Base-by-base conservation (phyloP, 1,284 basidiomycete species). In the Moesziomyces sp. region DNA sequence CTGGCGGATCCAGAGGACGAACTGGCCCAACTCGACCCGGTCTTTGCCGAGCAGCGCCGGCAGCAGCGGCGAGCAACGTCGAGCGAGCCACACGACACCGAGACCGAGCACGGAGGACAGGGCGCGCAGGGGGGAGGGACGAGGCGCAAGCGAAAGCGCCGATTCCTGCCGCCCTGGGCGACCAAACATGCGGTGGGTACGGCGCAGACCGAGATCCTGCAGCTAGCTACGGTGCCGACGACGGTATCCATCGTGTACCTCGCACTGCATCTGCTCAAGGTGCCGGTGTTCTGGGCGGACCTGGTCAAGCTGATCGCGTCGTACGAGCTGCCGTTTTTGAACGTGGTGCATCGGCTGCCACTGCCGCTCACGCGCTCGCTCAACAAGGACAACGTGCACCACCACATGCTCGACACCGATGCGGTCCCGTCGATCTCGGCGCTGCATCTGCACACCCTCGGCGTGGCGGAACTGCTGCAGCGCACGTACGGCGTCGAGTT, bases 291-390 rank as follows among this genome's bases (percentile, higher is more conserved):
- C 6, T 76, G 77, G 70, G 44, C 47, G 16, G 79, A 80, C 46
- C 50, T 80, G 19, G 42, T 58, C 19, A 49, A 33, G 46, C 85
- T 90, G 57, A 89, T 94, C 47, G 90, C 93, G 74, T 86, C 86
- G 23, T 90, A 91, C 79, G 86, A 89, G 33, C 86, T 97, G 42
- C 93, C 94, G 0, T 97, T 93, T 85, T 87, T 97, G 48, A 91
- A 94, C 76, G 88, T 90, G 38, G 84, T 90, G 28, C 88, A 89
- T 18, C 81, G 88, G 35, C 85, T 97, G 2, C 92, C 94, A 0
- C 68, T 78, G 19, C 86, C 86, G 7, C 89, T 96, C 87, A 87
- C 87, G 3, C 81, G 84, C 38, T 91, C 92, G 83, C 87, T 97
- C 61, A 91, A 75, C 43, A 65, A 61, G 48, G 68, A 65, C 43